phyloP scores from a whole-genome alignment of 768 basidiomycete species.

The Chiua virens region DNA sequence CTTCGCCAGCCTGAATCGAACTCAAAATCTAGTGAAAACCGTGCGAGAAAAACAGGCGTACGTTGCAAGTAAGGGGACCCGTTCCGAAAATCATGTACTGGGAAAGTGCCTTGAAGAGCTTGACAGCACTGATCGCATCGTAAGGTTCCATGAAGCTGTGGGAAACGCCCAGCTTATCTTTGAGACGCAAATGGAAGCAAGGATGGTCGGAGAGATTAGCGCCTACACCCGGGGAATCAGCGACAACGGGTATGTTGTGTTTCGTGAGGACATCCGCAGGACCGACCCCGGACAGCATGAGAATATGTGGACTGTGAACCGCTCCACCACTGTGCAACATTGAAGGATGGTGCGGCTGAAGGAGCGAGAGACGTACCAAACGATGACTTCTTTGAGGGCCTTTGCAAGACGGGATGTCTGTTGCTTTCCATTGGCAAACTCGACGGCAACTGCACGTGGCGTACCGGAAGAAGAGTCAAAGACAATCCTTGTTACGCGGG shows the following conservation, averaged over 20 bases:
- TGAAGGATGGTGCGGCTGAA: not conserved
- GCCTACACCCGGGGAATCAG: constrained; percentile 75
- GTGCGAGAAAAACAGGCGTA: constrained; percentile 21
- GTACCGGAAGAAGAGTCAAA: constrained; percentile 44
- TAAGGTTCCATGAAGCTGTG: constrained; percentile 39
- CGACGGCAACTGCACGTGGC: constrained; percentile 58
- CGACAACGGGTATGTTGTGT: constrained; percentile 52
- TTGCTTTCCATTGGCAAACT: constrained; percentile 44
- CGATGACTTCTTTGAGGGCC: constrained; percentile 58
- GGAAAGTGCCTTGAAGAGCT: constrained; percentile 32
- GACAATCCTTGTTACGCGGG: constrained; percentile 57
- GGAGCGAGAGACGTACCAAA: constrained; percentile 45
- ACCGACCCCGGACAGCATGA: constrained; percentile 78
- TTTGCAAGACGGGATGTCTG: constrained; percentile 32
- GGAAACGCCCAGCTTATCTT: constrained; percentile 48
- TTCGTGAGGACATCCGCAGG: constrained; percentile 55
- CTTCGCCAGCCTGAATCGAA: constrained; percentile 25
- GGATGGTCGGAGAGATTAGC: constrained; percentile 71
- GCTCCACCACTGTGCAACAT: constrained; percentile 50
- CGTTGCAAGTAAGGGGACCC: constrained; percentile 57
- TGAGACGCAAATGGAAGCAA: constrained; percentile 50
- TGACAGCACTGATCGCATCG: constrained; percentile 16
- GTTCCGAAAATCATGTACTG: constrained; percentile 46
- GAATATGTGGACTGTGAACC: constrained; percentile 64
- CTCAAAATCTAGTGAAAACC: not conserved